Percentiles rank a stretch among this genome's conserved stretches.
Conservation (phyloP, 441 rosid species). For the Arabidopsis lyrata region DNA sequence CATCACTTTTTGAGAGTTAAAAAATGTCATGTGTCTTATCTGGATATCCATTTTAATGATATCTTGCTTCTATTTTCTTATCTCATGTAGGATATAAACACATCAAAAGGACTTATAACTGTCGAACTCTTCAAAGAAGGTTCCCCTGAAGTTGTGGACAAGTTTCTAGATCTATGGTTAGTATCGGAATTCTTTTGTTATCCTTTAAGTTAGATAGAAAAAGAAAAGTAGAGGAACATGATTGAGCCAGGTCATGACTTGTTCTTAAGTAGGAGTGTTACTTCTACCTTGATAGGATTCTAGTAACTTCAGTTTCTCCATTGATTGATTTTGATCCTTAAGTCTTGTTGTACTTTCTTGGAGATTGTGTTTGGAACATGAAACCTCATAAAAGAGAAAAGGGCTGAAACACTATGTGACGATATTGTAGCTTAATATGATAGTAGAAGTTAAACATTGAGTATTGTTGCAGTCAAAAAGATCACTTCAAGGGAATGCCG, state of each 20-base stretch:
- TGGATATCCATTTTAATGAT: constrained; percentile 6
- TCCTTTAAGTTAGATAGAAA: constrained; percentile 14
- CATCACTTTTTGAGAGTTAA: not conserved
- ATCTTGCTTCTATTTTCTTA: constrained; percentile 6
- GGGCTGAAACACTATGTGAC: not conserved
- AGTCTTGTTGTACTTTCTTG: not conserved
- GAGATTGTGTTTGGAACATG: not conserved
- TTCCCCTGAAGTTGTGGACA: constrained; percentile 81
- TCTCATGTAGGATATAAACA: constrained; percentile 65
- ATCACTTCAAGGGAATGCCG: constrained; percentile 79
- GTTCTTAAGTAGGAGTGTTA: not conserved
- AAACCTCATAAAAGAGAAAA: constrained; percentile 10
- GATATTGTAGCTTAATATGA: constrained; percentile 6
- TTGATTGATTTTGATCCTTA: constrained; percentile 28
- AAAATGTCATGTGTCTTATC: not conserved
- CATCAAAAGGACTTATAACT: constrained; percentile 71
- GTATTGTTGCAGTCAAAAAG: constrained; percentile 71
- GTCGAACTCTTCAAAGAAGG: constrained; percentile 76
- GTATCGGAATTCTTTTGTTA: constrained; percentile 13
- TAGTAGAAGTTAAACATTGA: not conserved
- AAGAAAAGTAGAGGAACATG: constrained; percentile 1
- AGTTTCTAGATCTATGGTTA: constrained; percentile 76
- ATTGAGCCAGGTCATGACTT: constrained; percentile 12
- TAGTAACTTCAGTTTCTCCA: not conserved
- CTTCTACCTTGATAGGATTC: not conserved